phyloP scores from a whole-genome alignment of 441 rosid species.

The Adansonia rubrostipa region DNA sequence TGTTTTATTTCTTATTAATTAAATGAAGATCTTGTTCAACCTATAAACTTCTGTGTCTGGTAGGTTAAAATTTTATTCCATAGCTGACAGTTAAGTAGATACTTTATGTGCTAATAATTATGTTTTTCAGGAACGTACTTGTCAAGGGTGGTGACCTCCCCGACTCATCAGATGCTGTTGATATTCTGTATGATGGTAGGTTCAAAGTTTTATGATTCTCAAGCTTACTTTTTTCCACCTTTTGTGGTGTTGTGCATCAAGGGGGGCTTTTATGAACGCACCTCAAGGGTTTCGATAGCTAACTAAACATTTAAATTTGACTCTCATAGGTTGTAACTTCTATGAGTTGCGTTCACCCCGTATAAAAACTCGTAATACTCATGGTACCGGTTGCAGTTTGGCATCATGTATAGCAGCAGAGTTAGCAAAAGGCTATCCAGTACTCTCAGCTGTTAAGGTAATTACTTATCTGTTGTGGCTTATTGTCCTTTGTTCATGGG shows the following conservation, averaged over 20 bases:
- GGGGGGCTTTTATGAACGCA: neutral
- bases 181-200: constrained; percentile 82
- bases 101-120: constrained; percentile 21
- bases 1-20: constrained; percentile 14
- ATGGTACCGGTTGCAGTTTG: constrained; percentile 97
- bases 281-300: constrained; percentile 22
- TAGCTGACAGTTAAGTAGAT: neutral
- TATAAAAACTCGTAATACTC: constrained; percentile 76
- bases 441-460: constrained; percentile 88
- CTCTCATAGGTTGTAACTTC: constrained; percentile 59
- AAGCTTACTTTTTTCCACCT: neutral
- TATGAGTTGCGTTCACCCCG: constrained; percentile 73
- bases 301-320: neutral
- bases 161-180: constrained; percentile 78
- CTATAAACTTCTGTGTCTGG: neutral
- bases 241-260: constrained; percentile 9
- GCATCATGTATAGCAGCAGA: constrained; percentile 98
- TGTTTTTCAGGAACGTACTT: constrained; percentile 74
- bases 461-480: constrained; percentile 17
- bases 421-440: constrained; percentile 85
- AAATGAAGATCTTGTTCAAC: constrained; percentile 14
- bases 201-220: constrained; percentile 1
- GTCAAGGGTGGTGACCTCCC: constrained; percentile 98
- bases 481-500: neutral
- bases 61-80: neutral